Base-by-base conservation (phyloP, 2,329 filamentous ascomycete species). In the Neopestalotiopsis sp. region DNA sequence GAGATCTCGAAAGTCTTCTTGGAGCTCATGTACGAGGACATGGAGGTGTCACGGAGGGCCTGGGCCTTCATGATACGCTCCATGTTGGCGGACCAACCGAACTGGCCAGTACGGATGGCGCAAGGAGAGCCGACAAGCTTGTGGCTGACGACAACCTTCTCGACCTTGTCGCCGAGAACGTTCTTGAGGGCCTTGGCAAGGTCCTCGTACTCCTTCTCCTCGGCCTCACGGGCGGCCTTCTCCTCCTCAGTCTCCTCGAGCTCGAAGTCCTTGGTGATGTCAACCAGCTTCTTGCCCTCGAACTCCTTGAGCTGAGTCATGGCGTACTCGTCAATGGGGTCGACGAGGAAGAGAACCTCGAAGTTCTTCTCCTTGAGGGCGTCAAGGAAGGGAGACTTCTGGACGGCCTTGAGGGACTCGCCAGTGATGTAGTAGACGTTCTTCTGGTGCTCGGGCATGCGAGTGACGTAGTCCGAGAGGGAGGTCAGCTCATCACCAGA, bases 1-100 rank as follows among this genome's bases (percentile, higher is more conserved):
- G 96, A 98, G 85, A 99, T 98, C 89, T 99, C 96, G 77, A 99
- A 98, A 40, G 96, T 99, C 94, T 99, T 99, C 95, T 99, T 99
- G 83, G 95, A 98, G 75, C 94, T 97, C 96, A 99, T 99, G 93
- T 99, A 99, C 78, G 94, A 97, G 86, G 90, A 94, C 96, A 99
- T 99, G 79, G 95, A 98, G 76, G 96, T 99, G 88, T 99, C 96
- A 87, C 96, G 96, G 80, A 99, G 95, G 80, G 96, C 96, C 89
- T 99, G 96, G 34, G 96, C 96, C 92, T 99, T 99, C 96, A 99
- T 99, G 91, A 99, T 99, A 89, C 96, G 96, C 91, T 99, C 96
- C 96, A 99, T 99, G 91, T 99, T 99, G 82, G 96, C 96, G 69
- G 95, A 98, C 96, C 96, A 99, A 86, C 96, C 96, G 84, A 99